A percentile compares a stretch with the other conserved stretches of the same genome.
Conservation (phyloP, 257 asterid species). For the Fraxinus cuspidata region DNA sequence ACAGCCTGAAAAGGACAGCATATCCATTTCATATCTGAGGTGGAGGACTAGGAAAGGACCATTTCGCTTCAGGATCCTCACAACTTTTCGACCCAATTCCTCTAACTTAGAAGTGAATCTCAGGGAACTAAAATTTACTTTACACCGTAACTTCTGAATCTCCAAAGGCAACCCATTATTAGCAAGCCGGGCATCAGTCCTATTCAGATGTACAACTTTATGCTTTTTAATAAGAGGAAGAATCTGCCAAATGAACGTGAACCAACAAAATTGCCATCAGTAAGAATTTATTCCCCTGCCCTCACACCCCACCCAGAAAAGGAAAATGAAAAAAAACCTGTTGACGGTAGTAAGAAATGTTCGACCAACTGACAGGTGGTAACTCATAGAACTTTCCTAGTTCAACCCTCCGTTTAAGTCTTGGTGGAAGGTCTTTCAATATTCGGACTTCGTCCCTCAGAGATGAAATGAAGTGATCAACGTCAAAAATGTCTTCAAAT, state of each 20-base stretch:
- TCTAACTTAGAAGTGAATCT: constrained; percentile 48
- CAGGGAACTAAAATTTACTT: constrained; percentile 47
- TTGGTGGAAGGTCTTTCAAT: constrained; percentile 61
- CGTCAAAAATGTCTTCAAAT: constrained; percentile 68
- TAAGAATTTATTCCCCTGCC: neutral
- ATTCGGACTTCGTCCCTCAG: constrained; percentile 73
- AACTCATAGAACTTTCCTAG: constrained; percentile 49
- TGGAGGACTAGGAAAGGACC: constrained; percentile 57
- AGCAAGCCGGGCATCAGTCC: constrained; percentile 60
- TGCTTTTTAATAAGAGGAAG: constrained; percentile 54
- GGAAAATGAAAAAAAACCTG: constrained; percentile 39
- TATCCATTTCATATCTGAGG: constrained; percentile 65
- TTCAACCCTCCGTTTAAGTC: constrained; percentile 55
- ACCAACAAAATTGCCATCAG: neutral
- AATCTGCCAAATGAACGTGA: constrained; percentile 37
- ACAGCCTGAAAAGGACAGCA: constrained; percentile 61
- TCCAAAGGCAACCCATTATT: constrained; percentile 48
- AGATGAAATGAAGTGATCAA: constrained; percentile 60
- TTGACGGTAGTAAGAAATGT: constrained; percentile 58
- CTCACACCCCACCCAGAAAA: neutral
- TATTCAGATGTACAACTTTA: constrained; percentile 54
- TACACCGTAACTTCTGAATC: constrained; percentile 55
- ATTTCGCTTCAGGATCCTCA: constrained; percentile 37
- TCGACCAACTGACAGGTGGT: constrained; percentile 77
- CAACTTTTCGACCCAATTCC: constrained; percentile 51